Conservation (phyloP, 176 grass and related monocot genomes). For the Areca catechu region DNA sequence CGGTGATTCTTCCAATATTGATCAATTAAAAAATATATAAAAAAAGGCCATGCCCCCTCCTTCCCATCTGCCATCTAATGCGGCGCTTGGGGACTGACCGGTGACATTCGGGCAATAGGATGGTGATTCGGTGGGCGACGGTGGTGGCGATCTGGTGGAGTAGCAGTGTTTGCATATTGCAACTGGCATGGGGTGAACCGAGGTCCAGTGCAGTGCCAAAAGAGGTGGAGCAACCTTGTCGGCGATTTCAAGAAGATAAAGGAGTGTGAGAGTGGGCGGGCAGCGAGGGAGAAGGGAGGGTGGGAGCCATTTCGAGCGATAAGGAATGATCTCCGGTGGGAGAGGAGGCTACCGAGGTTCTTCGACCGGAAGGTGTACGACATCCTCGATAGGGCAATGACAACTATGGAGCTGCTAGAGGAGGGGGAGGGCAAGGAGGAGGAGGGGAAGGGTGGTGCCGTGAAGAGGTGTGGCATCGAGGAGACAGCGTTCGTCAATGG, state of each 20-base stretch:
- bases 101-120: no score
- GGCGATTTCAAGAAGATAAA: constrained; percentile 97
- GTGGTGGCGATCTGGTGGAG: no score
- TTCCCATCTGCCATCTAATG: no score
- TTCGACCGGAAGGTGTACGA: constrained; percentile 92
- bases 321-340: constrained; percentile 80
- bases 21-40: no score
- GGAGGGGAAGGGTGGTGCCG: constrained; percentile 24
- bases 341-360: constrained; percentile 70
- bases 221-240: constrained; percentile 96
- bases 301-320: constrained; percentile 86
- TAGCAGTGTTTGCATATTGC: constrained; percentile 72
- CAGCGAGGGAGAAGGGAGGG: neutral
- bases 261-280: constrained; percentile 61
- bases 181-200: constrained; percentile 66
- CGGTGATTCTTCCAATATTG: no score
- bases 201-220: constrained; percentile 80
- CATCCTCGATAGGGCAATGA: constrained; percentile 48
- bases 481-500: constrained; percentile 5
- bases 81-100: no score
- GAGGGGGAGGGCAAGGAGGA: constrained; percentile 6
- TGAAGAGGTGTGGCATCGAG: constrained; percentile 10
- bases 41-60: no score
- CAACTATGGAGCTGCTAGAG: constrained; percentile 3
- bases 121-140: no score